Percentiles rank a stretch among this genome's conserved stretches.
Conservation (phyloP, 345 rosid genomes). For the Citrus sp. region DNA sequence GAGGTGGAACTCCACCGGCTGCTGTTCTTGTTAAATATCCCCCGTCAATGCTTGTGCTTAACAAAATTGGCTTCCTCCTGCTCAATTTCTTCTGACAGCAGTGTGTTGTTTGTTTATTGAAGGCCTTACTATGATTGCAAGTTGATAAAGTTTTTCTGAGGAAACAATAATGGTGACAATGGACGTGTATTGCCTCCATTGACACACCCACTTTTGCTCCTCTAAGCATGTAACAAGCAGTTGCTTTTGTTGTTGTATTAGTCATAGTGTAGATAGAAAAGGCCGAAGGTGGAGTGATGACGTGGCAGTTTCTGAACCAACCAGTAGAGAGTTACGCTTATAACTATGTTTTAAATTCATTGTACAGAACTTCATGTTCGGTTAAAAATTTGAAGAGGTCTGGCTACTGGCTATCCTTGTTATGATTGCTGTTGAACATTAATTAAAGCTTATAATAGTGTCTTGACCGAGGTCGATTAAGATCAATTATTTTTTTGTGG, state of each 20-base stretch:
- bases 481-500: neutral
- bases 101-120: neutral
- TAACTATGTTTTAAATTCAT: neutral
- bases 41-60: neutral
- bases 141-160: neutral
- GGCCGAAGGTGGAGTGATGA: neutral
- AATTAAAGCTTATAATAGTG: too few species aligned
- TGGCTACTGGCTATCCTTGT: too few species aligned
- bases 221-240: neutral
- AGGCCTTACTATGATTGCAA: neutral
- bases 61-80: neutral
- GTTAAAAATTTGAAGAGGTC: too few species aligned
- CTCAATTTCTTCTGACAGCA: neutral
- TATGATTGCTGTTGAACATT: neutral
- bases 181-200: neutral
- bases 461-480: too few species aligned
- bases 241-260: neutral
- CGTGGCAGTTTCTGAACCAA: slow-evolving; percentile 33
- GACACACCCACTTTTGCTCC: neutral
- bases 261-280: neutral
- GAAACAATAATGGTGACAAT: neutral
- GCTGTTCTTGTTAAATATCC: slow-evolving; percentile 15
- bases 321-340: neutral
- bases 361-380: too few species aligned
- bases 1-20: slow-evolving; percentile 33